These are phyloP conservation scores for Pseudogymnoascus sp. DNA, from an alignment of 2,329 filamentous ascomycete genomes.

Conservation along the genomic window DNA sequence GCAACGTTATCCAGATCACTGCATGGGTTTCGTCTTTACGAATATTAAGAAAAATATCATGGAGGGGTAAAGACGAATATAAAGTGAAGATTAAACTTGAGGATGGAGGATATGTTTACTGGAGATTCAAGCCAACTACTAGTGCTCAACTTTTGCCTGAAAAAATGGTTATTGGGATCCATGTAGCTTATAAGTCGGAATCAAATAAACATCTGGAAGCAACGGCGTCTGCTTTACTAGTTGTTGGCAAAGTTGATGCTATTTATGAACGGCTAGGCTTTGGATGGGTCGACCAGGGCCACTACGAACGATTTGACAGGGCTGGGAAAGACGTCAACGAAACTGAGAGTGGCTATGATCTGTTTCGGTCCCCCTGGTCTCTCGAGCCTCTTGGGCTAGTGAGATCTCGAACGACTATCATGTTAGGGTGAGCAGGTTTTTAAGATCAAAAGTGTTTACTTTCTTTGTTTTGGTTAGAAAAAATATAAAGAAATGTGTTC, in stretches of 20 bases:
- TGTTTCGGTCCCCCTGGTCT: background rate
- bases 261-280: constrained; percentile 10
- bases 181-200: background rate
- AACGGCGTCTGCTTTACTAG: constrained; percentile 8
- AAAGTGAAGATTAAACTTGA: background rate
- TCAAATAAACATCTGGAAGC: background rate
- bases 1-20: background rate
- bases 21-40: background rate
- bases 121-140: background rate
- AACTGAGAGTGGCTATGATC: background rate
- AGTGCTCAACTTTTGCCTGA: background rate
- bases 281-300: background rate
- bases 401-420: background rate
- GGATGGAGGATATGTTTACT: background rate
- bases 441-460: background rate
- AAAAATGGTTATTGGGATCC: background rate
- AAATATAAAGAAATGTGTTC: background rate
- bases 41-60: background rate
- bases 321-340: background rate
- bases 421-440: background rate
- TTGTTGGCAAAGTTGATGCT: constrained; percentile 10
- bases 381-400: background rate
- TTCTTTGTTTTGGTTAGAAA: background rate
- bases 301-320: background rate
- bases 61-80: background rate